These are phyloP conservation scores for Chytridiales sp. DNA, from an alignment of 371 early-diverging fungal genomes.

Conservation along the genomic window DNA sequence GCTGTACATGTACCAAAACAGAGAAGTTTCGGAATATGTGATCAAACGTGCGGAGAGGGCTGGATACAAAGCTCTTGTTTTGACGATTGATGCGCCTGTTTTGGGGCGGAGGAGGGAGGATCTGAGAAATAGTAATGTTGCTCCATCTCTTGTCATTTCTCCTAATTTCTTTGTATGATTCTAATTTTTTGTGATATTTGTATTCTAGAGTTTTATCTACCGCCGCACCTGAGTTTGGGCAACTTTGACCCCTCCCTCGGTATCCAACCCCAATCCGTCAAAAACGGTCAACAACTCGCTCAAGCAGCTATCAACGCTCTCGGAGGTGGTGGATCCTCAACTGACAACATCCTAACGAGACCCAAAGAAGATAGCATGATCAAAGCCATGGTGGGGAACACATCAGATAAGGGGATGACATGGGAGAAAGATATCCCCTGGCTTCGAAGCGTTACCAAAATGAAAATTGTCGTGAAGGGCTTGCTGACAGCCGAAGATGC, in stretches of 20 bases:
- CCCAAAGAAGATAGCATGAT: conserved; percentile 1
- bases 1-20: conserved; percentile 32
- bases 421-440: conserved; percentile 76
- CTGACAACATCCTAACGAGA: too few relatives aligned
- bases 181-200: background rate
- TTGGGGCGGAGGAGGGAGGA: conserved; percentile 27
- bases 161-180: too few relatives aligned
- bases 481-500: conserved; percentile 82
- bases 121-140: conserved; percentile 22
- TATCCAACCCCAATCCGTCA: conserved; percentile 8
- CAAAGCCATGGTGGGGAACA: background rate
- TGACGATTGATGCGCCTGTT: conserved; percentile 32
- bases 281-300: too few relatives aligned
- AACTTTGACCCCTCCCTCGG: conserved; percentile 17
- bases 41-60: conserved; percentile 27
- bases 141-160: background rate
- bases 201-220: conserved; percentile 17
- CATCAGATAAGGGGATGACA: conserved; percentile 51
- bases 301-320: too few relatives aligned
- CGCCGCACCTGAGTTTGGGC: conserved; percentile 22
- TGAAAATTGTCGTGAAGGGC: conserved; percentile 87
- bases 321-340: too few relatives aligned
- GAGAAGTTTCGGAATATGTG: conserved; percentile 15
- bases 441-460: conserved; percentile 73
- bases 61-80: conserved; percentile 29